Evolutionary conservation across 805 yeast genomes (phyloP).

Genomic region (Nematodospora valgi): DNA sequence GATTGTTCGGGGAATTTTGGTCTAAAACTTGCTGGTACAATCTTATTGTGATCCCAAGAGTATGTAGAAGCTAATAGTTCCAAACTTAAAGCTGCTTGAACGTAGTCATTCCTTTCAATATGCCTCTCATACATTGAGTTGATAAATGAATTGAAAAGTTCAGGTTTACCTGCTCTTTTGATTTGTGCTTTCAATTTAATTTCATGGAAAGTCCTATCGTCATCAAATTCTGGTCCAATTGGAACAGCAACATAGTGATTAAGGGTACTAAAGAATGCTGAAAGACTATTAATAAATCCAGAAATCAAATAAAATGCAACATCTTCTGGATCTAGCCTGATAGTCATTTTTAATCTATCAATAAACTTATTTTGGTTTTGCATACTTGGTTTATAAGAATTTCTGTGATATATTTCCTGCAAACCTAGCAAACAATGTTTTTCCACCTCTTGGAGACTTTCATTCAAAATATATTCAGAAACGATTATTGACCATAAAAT

Average conservation of each 20-base stretch:
- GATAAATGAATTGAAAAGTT: conserved; percentile 74
- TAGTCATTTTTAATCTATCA: conserved; percentile 43
- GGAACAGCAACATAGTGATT: conserved; percentile 73
- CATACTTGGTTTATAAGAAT: conserved; percentile 53
- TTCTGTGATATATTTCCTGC: conserved; percentile 58
- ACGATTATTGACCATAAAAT: conserved; percentile 69
- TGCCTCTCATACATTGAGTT: conserved; percentile 69
- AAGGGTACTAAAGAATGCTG: conserved; percentile 61
- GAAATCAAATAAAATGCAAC: conserved; percentile 52
- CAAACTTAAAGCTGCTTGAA: conserved; percentile 81
- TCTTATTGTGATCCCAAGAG: conserved; percentile 62
- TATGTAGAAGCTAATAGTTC: conserved; percentile 75
- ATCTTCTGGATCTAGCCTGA: conserved; percentile 57
- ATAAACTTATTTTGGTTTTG: conserved; percentile 55
- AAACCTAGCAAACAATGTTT: conserved; percentile 61
- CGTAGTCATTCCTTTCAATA: conserved; percentile 54
- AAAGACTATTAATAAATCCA: conserved; percentile 48
- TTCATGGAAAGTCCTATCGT: conserved; percentile 77
- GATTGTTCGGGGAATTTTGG: conserved; percentile 80
- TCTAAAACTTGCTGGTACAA: conserved; percentile 52
- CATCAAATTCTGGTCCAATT: conserved; percentile 77
- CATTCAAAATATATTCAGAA: conserved; percentile 60
- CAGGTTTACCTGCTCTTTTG: conserved; percentile 75
- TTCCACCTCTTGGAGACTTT: conserved; percentile 56
- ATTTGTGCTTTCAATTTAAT: conserved; percentile 73